phyloP scores from a whole-genome alignment of 805 yeast species.

The Sugiyamaella qingdaonensis region DNA sequence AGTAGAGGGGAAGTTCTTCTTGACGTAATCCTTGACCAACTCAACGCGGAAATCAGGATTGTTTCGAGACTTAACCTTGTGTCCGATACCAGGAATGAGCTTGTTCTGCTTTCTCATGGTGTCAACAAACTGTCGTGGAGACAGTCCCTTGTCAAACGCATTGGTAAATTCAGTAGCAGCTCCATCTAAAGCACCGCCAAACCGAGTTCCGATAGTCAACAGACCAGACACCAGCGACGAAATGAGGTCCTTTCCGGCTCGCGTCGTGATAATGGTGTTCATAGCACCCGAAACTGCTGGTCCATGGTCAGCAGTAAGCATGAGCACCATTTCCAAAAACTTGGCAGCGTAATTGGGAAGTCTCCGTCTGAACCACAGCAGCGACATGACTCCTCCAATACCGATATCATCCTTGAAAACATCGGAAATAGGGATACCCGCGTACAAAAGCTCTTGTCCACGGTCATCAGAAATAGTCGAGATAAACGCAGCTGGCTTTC shows the following conservation, averaged over 20 bases:
- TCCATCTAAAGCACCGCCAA: constrained; percentile 46
- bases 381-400: constrained; percentile 46
- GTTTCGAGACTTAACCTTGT: constrained; percentile 44
- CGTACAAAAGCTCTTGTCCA: constrained; percentile 44
- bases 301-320: constrained; percentile 47
- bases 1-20: constrained; percentile 42
- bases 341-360: constrained; percentile 42
- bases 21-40: constrained; percentile 43
- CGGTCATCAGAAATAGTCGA: constrained; percentile 47
- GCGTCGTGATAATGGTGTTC: constrained; percentile 46
- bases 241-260: constrained; percentile 46
- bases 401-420: constrained; percentile 46
- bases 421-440: constrained; percentile 45
- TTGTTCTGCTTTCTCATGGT: constrained; percentile 45
- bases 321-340: constrained; percentile 46
- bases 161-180: constrained; percentile 44
- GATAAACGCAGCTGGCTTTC: constrained; percentile 46
- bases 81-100: constrained; percentile 46
- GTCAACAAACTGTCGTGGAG: constrained; percentile 45
- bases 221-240: constrained; percentile 44
- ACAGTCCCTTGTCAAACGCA: constrained; percentile 42
- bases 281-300: constrained; percentile 47
- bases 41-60: constrained; percentile 48
- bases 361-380: constrained; percentile 44
- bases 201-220: constrained; percentile 43